Percentiles rank a stretch among this genome's conserved stretches.
Evolutionary conservation across 202 grass and related monocot genomes (phyloP).

Genomic region (Cymbopogon flexuosus): DNA sequence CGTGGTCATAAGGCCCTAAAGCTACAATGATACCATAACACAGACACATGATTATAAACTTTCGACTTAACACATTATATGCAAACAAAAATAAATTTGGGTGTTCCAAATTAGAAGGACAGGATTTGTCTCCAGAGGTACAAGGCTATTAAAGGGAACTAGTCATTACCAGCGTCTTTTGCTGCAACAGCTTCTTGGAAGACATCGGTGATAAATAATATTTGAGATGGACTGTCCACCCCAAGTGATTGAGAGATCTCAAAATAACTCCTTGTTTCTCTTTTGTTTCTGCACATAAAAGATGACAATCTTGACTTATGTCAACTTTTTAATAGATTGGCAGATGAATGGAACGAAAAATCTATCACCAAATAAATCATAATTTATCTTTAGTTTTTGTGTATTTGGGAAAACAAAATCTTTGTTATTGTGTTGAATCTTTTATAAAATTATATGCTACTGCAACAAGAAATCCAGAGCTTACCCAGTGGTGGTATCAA

Average conservation of each 20-base stretch:
- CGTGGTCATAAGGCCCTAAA: neutral
- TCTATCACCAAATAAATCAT: neutral
- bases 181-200: slow-evolving; percentile 81
- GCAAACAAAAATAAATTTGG: neutral
- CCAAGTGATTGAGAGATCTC: slow-evolving; percentile 77
- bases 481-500: slow-evolving; percentile 84
- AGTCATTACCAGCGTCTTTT: slow-evolving; percentile 60
- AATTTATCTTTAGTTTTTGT: neutral
- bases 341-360: slow-evolving; percentile 25
- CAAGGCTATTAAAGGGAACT: neutral
- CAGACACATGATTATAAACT: neutral
- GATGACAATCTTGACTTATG: neutral
- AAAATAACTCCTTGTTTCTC: slow-evolving; percentile 68
- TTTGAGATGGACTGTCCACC: slow-evolving; percentile 69
- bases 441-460: neutral
- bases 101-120: neutral
- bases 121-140: neutral
- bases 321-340: neutral
- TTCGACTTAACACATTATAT: neutral
- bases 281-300: slow-evolving; percentile 68
- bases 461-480: slow-evolving; percentile 29
- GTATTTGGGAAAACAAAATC: slow-evolving; percentile 6
- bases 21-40: neutral
- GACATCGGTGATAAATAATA: slow-evolving; percentile 81
- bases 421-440: neutral